Conservation (phyloP, 2,329 filamentous ascomycete species). For the Boeremia lycopersici region DNA sequence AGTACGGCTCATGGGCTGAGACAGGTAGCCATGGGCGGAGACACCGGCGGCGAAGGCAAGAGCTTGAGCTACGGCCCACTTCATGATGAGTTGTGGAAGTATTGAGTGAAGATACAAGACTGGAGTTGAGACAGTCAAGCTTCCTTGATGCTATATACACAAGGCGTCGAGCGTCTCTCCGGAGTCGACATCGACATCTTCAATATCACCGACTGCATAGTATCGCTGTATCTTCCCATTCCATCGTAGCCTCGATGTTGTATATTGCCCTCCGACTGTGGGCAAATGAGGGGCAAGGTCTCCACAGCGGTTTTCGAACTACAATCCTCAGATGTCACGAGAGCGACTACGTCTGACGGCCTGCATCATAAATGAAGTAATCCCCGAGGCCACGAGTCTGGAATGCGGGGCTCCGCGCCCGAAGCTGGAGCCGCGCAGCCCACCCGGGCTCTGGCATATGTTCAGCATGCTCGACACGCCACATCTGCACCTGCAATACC, state of each 20-base stretch:
- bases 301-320: not conserved
- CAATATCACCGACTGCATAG: not conserved
- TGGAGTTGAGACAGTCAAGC: not conserved
- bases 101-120: not conserved
- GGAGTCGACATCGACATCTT: not conserved
- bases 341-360: not conserved
- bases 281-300: slow-evolving; percentile 5
- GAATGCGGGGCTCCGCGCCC: slow-evolving; percentile 9
- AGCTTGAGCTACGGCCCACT: slow-evolving; percentile 18
- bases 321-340: slow-evolving; percentile 1
- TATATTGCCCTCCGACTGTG: slow-evolving; percentile 12
- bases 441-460: not conserved
- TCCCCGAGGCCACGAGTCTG: not conserved
- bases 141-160: slow-evolving; percentile 6
- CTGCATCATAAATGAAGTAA: slow-evolving; percentile 4
- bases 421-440: slow-evolving; percentile 3
- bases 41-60: slow-evolving; percentile 29
- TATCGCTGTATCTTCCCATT: slow-evolving; percentile 11
- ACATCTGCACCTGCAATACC: slow-evolving; percentile 7
- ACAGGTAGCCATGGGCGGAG: slow-evolving; percentile 41
- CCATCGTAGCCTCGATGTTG: slow-evolving; percentile 4
- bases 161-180: not conserved
- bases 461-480: slow-evolving; percentile 4
- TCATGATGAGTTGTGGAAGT: slow-evolving; percentile 22
- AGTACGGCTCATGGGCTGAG: slow-evolving; percentile 42